Percentiles rank a stretch among this genome's conserved stretches.
Conservation (phyloP, 192 early-diverging fungal genomes). For the Coemansia sp. region DNA sequence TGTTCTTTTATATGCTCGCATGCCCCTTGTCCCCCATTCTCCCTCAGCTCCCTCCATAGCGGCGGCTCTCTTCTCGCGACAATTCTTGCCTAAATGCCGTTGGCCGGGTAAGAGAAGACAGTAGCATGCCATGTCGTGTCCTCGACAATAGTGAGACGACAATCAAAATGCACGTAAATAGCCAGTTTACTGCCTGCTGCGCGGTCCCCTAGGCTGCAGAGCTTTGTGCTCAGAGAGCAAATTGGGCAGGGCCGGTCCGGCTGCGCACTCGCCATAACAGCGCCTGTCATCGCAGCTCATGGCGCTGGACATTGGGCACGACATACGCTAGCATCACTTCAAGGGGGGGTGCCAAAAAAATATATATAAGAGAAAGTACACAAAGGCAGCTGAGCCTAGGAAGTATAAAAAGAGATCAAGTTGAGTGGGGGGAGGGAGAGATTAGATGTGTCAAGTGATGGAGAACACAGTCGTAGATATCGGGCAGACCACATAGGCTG, state of each 20-base stretch:
- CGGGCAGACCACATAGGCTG: constrained; percentile 6
- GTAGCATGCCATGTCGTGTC: no score
- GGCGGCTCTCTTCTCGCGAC: no score
- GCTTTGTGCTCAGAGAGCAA: not conserved
- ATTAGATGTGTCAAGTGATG: not conserved
- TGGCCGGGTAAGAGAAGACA: no score
- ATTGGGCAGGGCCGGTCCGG: not conserved
- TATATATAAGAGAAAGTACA: constrained; percentile 5
- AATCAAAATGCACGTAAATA: not conserved
- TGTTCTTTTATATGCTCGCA: no score
- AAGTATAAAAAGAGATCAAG: not conserved
- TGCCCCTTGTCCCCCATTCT: no score
- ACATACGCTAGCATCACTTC: no score
- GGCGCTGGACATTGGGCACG: no score
- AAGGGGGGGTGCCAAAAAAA: no score
- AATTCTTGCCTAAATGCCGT: no score
- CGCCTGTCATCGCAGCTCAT: no score
- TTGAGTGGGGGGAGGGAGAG: not conserved
- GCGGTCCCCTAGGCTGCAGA: not conserved
- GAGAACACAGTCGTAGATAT: not conserved
- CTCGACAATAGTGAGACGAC: not conserved
- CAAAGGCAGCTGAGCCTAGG: not conserved
- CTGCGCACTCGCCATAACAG: not conserved
- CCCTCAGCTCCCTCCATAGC: no score
- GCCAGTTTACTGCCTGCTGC: not conserved